Evolutionary conservation across 83 land plant species (phyloP).

Genomic region (Picea abies): DNA sequence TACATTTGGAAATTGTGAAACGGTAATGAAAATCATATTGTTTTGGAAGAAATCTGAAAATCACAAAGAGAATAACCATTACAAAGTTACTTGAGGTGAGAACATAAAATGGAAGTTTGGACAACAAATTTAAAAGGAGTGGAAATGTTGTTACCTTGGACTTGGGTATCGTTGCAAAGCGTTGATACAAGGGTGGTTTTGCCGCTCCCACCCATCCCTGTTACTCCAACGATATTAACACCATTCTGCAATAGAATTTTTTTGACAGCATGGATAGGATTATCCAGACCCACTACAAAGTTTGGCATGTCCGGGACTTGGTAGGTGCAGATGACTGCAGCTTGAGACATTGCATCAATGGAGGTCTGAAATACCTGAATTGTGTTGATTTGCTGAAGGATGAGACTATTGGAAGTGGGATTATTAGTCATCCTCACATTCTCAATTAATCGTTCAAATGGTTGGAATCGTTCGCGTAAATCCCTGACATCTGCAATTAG

Average conservation of each 20-base stretch:
- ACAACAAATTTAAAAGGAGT: background rate
- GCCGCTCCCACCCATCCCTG: slow-evolving; percentile 7
- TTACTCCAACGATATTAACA: slow-evolving; percentile 5
- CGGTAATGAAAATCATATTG: slow-evolving; percentile 4
- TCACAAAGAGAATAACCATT: background rate
- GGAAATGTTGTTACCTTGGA: background rate
- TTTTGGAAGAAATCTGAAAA: background rate
- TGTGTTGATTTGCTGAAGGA: too few relatives aligned
- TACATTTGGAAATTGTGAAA: background rate
- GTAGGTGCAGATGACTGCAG: background rate
- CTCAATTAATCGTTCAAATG: too few relatives aligned
- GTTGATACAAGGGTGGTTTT: background rate
- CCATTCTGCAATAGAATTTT: slow-evolving; percentile 2
- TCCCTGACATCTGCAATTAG: too few relatives aligned
- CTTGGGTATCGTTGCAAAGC: background rate
- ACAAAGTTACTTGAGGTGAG: background rate
- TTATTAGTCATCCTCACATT: too few relatives aligned
- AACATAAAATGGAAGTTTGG: too few relatives aligned
- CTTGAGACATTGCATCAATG: too few relatives aligned
- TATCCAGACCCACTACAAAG: slow-evolving; percentile 6
- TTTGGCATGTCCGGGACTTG: slow-evolving; percentile 1
- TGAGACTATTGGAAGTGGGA: too few relatives aligned
- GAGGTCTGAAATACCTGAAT: too few relatives aligned
- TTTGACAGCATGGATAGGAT: background rate
- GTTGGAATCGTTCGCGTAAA: too few relatives aligned